phyloP scores from a whole-genome alignment of 768 basidiomycete species.

The Pisolithus tinctorius region DNA sequence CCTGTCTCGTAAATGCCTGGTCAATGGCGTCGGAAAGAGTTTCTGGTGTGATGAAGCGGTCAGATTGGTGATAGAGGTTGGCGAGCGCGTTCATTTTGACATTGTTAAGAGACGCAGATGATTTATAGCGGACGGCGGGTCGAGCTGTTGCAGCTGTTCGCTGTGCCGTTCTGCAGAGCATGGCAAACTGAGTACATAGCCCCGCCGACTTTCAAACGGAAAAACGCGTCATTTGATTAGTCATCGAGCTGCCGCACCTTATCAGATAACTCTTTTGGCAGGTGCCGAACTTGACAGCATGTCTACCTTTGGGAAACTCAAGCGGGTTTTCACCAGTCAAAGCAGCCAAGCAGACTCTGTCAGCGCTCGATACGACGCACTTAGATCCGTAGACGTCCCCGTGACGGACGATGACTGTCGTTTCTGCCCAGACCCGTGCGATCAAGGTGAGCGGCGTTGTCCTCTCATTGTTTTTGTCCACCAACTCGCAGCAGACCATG shows the following conservation, averaged over 20 bases:
- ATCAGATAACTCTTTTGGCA: no score
- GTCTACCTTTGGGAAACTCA: background rate
- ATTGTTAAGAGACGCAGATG: slow-evolving; percentile 19
- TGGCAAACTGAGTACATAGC: no score
- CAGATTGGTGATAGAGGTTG: slow-evolving; percentile 71
- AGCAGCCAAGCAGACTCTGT: slow-evolving; percentile 26
- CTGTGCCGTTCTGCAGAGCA: background rate
- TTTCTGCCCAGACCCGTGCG: slow-evolving; percentile 71
- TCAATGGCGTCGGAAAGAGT: slow-evolving; percentile 62
- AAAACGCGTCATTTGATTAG: no score
- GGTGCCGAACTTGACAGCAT: background rate
- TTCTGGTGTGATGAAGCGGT: slow-evolving; percentile 62
- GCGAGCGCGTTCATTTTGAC: slow-evolving; percentile 62
- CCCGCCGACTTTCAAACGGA: no score
- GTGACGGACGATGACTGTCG: slow-evolving; percentile 63
- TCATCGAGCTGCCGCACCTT: no score
- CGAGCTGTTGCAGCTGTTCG: background rate
- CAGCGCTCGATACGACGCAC: slow-evolving; percentile 36
- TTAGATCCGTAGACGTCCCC: slow-evolving; percentile 56
- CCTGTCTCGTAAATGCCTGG: slow-evolving; percentile 42
- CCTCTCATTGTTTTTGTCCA: slow-evolving; percentile 24
- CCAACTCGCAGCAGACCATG: slow-evolving; percentile 46
- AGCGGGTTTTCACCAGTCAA: background rate
- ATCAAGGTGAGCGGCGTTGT: slow-evolving; percentile 42
- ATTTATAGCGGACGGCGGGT: slow-evolving; percentile 11